Base-by-base conservation (phyloP, 78 protist genomes). In the Guillardia theta region DNA sequence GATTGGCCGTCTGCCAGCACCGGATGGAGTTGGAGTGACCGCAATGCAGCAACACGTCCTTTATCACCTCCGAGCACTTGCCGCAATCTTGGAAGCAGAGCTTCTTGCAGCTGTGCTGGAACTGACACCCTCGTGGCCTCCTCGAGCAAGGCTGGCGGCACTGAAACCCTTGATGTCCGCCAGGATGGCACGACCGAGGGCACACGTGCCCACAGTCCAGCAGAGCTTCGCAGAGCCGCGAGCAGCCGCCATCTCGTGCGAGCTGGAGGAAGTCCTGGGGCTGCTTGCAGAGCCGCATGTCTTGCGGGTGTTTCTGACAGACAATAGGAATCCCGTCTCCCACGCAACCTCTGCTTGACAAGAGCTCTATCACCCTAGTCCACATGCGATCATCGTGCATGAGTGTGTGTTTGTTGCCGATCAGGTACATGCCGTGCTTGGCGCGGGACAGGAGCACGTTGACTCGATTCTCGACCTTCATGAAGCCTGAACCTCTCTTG, bases 401-500 rank as follows among this genome's bases (percentile, higher is more conserved):
- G 76, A 83, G 12, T 43, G 92, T 47, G 6, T 47, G 58, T 0
- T n/a, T 58, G 43, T 77, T 92, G 53, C 95, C 95, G 21, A 94
- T 8, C 15, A 94, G 8, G 43, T 58, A 15, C 47, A 87, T n/a
- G 8, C 95, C 95, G 19, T 0, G 6, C 22, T 90, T 62, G 45
- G 95, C 93, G 18, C 95, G 93, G 37, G 93, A 43, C 64, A 43
- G 30, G 45, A 94, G 93, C 48, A 94, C 95, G 48, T 94, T 94
- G 44, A 88, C 41, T 24, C 95, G 93, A 46, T 93, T 62, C 88
- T 92, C 88, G 4, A 88, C 87, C n/a, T 77, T 88, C 46, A 98
- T 39, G 87, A 98, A 98, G 9, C 98, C 98, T n/a, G 94, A 80
- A 19, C n/a, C 54, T 19, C 95, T 90, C 18, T 77, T 30, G 21